Evolutionary conservation across 352 stramenopile genomes (phyloP).

Genomic region (Globisporangium middletonii): DNA sequence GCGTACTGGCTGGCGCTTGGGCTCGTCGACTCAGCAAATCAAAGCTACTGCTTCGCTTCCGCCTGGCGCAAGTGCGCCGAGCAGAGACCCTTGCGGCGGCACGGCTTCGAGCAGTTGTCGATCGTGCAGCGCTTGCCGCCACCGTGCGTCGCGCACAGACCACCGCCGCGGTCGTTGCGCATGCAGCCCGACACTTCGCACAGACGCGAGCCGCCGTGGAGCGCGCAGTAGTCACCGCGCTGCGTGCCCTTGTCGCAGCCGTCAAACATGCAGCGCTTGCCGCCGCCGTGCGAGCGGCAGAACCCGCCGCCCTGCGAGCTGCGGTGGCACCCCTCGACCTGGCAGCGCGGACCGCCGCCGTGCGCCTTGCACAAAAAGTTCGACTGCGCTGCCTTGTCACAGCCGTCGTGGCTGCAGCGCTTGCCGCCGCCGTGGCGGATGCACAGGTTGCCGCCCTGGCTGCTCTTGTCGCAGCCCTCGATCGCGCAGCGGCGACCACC

Average conservation of each 20-base stretch:
- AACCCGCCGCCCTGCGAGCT: conserved; percentile 76
- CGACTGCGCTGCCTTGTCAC: conserved; percentile 76
- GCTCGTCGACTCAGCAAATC: not conserved
- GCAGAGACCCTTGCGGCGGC: conserved; percentile 77
- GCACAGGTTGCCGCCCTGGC: conserved; percentile 76
- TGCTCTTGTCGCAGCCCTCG: conserved; percentile 77
- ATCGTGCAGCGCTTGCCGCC: conserved; percentile 78
- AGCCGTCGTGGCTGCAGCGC: conserved; percentile 70
- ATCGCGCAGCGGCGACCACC: conserved; percentile 72
- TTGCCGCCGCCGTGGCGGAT: conserved; percentile 84
- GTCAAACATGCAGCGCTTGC: conserved; percentile 82
- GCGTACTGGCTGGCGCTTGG: too few relatives aligned
- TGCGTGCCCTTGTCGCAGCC: conserved; percentile 86
- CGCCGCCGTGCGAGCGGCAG: conserved; percentile 82
- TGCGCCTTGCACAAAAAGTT: conserved; percentile 87
- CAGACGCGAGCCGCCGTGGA: conserved; percentile 78
- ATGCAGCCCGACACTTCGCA: conserved; percentile 80
- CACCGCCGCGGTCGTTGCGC: conserved; percentile 81
- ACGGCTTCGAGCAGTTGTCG: conserved; percentile 66
- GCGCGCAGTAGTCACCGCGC: conserved; percentile 79
- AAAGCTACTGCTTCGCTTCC: conserved; percentile 19
- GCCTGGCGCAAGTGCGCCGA: conserved; percentile 62
- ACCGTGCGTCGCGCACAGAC: conserved; percentile 68
- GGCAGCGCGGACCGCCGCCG: conserved; percentile 75
- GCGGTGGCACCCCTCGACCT: conserved; percentile 53